A percentile compares a stretch with the other conserved stretches of the same genome.
Evolutionary conservation across 2,329 filamentous ascomycete species (phyloP).

Genomic region (Botryotinia convoluta): DNA sequence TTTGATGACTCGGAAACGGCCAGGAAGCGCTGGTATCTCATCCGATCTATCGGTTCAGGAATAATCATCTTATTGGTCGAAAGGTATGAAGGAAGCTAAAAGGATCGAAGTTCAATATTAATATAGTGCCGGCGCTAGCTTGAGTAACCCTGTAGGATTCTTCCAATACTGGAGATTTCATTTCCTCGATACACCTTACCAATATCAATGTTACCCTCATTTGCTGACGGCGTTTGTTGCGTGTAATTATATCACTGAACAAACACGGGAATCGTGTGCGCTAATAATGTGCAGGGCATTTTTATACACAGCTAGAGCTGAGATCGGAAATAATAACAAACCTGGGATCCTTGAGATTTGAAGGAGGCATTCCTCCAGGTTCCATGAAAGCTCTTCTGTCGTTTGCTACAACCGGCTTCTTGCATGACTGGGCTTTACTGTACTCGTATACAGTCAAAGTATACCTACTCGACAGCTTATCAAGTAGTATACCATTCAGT

Average conservation of each 20-base stretch:
- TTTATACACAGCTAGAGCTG: not conserved
- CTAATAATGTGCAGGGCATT: not conserved
- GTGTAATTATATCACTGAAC: not conserved
- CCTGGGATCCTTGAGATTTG: too few relatives aligned
- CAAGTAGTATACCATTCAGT: not conserved
- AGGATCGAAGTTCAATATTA: not conserved
- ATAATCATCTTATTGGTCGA: not conserved
- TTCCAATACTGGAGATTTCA: not conserved
- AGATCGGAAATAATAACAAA: too few relatives aligned
- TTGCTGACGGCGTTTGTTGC: not conserved
- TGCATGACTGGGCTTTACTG: not conserved
- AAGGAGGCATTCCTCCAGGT: too few relatives aligned
- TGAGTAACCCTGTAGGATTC: not conserved
- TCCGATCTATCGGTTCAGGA: not conserved
- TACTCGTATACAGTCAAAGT: not conserved
- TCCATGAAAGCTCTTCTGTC: not conserved
- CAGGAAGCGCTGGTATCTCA: not conserved
- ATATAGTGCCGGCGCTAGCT: not conserved
- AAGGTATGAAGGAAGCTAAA: not conserved
- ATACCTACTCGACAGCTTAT: constrained; percentile 1
- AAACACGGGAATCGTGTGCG: not conserved
- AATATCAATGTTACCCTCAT: not conserved
- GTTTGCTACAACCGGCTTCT: not conserved
- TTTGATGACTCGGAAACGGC: not conserved
- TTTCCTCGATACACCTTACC: not conserved